Base-by-base conservation (phyloP, 139 green algal genomes). In the Trebouxia sp. region DNA sequence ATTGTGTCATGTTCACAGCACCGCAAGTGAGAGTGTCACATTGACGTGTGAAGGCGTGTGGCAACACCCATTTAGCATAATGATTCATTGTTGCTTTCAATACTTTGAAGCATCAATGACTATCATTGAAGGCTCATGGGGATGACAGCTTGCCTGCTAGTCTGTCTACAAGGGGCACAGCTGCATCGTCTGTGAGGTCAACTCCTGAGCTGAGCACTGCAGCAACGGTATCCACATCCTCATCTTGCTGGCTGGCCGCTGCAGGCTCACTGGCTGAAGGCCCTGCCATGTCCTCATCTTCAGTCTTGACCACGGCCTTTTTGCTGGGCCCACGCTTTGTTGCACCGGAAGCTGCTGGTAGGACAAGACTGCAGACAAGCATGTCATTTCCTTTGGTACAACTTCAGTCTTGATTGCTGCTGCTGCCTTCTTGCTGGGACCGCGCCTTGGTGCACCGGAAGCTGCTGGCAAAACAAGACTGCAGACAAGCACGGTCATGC, bases 221-320 rank as follows among this genome's bases (percentile, higher is more conserved):
- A 51, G 66, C 67, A n/a, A 41, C 39, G 3, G 39, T 35, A 30
- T 50, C 22, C 41, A 39, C 35, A 11, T 53, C 66, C 22, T 20
- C 67, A 20, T 42, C 47, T 28, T n/a, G 42, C 28, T 42, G 11
- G 45, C 47, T 47, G n/a, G 7, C 47, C 32, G 12, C 6, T 24
- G n/a, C 72, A 66, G 72, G 9, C 72, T 79, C 28, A 47, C 72
- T 79, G 67, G 9, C 39, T 14, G 17, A 22, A 3, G 22, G 47
- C 7, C 47, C 47, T 53, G 38, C 32, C 35, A 45, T 65, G 5
- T 50, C 43, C 22, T 82, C 55, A n/a, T 65, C 56, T 17, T 82
- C 77, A 37, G 56, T 38, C 26, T 76, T 35, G 41, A n/a, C n/a
- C n/a, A n/a, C n/a, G n/a, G 32, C 62, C 81, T 87, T 83, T 65